phyloP scores from a whole-genome alignment of 306 rosid genomes.

The Abrus precatorius region DNA sequence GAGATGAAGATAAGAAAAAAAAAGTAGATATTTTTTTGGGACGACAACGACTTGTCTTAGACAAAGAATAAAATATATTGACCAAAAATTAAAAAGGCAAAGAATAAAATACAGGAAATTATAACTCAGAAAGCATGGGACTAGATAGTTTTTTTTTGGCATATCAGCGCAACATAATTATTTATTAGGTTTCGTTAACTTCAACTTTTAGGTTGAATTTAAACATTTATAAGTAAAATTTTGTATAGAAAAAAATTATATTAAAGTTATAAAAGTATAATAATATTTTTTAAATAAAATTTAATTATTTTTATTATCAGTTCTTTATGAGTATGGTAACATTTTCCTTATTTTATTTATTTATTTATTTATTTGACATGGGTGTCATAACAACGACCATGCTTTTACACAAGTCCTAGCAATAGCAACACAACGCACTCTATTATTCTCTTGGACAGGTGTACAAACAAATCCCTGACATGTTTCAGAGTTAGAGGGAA shows the following conservation, averaged over 20 bases:
- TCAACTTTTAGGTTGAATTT: no score
- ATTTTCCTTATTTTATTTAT: no score
- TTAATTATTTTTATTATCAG: no score
- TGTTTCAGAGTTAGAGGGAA: constrained; percentile 30
- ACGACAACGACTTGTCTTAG: not conserved
- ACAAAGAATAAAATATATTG: not conserved
- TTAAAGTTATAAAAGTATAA: no score
- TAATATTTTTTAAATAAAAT: no score
- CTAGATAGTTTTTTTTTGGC: not conserved
- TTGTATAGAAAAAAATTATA: no score
- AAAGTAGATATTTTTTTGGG: not conserved
- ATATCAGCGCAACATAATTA: no score
- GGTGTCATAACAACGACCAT: not conserved
- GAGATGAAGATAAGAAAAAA: not conserved
- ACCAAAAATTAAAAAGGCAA: not conserved
- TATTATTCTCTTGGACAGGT: not conserved
- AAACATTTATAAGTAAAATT: no score
- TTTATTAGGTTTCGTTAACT: no score
- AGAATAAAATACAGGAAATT: no score
- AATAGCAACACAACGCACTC: not conserved
- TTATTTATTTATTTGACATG: not conserved
- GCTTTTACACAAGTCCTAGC: not conserved
- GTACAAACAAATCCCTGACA: constrained; percentile 14
- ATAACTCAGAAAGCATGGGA: no score
- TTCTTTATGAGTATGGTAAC: no score